Evolutionary conservation across 2,329 filamentous ascomycete genomes (phyloP), one percentile per base, ranked within the genome.

Genomic region (Beauveria pseudobassiana): DNA sequence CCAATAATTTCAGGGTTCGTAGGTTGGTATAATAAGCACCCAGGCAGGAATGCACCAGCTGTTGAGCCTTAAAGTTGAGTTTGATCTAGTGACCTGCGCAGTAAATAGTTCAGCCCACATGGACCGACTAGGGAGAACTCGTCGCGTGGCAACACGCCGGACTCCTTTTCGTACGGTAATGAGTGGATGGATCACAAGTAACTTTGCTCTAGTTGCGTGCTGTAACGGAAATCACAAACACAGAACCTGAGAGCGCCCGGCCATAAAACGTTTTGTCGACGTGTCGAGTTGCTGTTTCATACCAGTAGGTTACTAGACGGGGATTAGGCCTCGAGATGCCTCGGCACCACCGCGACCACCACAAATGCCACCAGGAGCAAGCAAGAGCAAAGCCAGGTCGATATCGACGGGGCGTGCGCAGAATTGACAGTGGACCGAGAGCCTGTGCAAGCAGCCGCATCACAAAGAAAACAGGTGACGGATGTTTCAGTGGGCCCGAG

Each of bases 251-350:
- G 40, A 49, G 28, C 28, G 20, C 43, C 20, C 20, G 26, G 34
- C 22, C 18, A 24, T 6, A 28, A 45, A 42, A n/a, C 34, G 57
- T 59, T 52, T 59, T 59, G 57, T 59, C 8, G 49, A 28, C 58
- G 58, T 60, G 40, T 60, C 48, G 58, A 60, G 20, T 38, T 53
- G 28, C 8, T 30, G 49, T 60, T 60, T 60, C 58, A 54, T 20
- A 22, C 22, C 22, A 22, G 22, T 22, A 34, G 40, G 40, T 48
- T 10, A 28, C 58, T 8, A 22, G 10, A 24, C 26, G 3, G 24
- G 48, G 48, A 43, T 34, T 12, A 22, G 57, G 18, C 20, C 20
- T 22, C 18, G 28, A 51, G 18, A 10, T 20, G 8, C 48, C n/a
- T 52, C 34, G 48, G 34, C 22, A 28, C 28, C 45, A 49, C 28